A percentile compares a stretch with the other conserved stretches of the same genome.
Evolutionary conservation across 805 yeast genomes (phyloP).

Genomic region (Monosporozyma solicola): DNA sequence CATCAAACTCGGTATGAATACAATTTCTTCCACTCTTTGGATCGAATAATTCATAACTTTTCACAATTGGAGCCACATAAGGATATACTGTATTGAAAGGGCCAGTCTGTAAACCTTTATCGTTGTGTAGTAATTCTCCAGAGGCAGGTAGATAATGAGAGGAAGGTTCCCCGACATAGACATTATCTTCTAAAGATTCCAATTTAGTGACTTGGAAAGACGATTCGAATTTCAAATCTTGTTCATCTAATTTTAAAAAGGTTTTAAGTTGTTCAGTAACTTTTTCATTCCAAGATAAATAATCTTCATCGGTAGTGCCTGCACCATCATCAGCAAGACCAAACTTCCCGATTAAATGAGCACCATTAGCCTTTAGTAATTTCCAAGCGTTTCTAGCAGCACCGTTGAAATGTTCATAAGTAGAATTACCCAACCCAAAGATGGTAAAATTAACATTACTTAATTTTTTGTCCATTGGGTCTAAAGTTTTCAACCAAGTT

Average conservation of each 20-base stretch:
- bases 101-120: slow-evolving; percentile 41
- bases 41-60: slow-evolving; percentile 62
- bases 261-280: slow-evolving; percentile 59
- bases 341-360: slow-evolving; percentile 55
- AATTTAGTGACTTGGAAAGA: slow-evolving; percentile 37
- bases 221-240: slow-evolving; percentile 60
- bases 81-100: slow-evolving; percentile 87
- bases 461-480: slow-evolving; percentile 24
- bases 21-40: slow-evolving; percentile 59
- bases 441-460: slow-evolving; percentile 56
- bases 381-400: slow-evolving; percentile 58
- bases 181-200: slow-evolving; percentile 33
- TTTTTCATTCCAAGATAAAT: slow-evolving; percentile 82
- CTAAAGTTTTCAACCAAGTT: slow-evolving; percentile 40
- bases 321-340: slow-evolving; percentile 96
- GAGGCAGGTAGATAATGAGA: slow-evolving; percentile 38
- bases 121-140: slow-evolving; percentile 28
- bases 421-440: slow-evolving; percentile 91
- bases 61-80: slow-evolving; percentile 58
- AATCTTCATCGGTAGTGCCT: slow-evolving; percentile 94
- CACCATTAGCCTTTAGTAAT: slow-evolving; percentile 53
- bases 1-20: slow-evolving; percentile 83
- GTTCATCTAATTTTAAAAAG: slow-evolving; percentile 66
- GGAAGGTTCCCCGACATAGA: slow-evolving; percentile 78
- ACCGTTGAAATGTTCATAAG: slow-evolving; percentile 85